Evolutionary conservation across 2,329 filamentous ascomycete genomes (phyloP), one percentile per base, ranked within the genome.

Genomic region (Pseudonectria foliicola): DNA sequence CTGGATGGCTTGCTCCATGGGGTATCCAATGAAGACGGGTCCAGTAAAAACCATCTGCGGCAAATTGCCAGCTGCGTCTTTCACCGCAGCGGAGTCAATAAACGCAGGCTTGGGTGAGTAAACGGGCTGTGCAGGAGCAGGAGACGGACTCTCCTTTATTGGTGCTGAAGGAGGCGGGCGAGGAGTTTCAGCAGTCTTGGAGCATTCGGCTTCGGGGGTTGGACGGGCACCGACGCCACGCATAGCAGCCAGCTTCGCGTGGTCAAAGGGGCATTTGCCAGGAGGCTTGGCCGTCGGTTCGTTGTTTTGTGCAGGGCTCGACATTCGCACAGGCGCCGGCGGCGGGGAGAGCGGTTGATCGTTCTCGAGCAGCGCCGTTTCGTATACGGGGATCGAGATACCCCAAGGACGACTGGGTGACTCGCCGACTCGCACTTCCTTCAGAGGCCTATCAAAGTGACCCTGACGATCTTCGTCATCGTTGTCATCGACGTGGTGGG

Each of bases 361-460:
- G 10, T 56, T 52, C 8, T 60, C 61, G 18, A 60, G 49, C 4
- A 55, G 57, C 13, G 57, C 51, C 6, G 56, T 44, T 33, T 73
- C 66, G 43, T 73, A 67, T 25, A 76, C 59, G 3, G 89, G 89
- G 0, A 95, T 81, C 5, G 78, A 77, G 34, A 95, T 94, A 6
- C 89, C 89, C 89, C 89, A 95, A 11, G 90, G 90, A 29, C 90
- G 74, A 58, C 85, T 94, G 5, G 90, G 90, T 11, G 86, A 94
- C 61, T 96, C 90, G 28, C 90, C 90, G 14, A 96, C 80, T n/a
- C 90, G 75, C 8, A 96, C 77, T 50, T 95, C 90, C 54, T 90
- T 86, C 34, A 96, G 60, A 0, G 85, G 80, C 29, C 89, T 76
- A 46, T 94, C 87, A 55, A 95, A 95, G 52, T 81, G 84, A 38